Conservation (phyloP, 768 basidiomycete species). For the Pholiota microspora region DNA sequence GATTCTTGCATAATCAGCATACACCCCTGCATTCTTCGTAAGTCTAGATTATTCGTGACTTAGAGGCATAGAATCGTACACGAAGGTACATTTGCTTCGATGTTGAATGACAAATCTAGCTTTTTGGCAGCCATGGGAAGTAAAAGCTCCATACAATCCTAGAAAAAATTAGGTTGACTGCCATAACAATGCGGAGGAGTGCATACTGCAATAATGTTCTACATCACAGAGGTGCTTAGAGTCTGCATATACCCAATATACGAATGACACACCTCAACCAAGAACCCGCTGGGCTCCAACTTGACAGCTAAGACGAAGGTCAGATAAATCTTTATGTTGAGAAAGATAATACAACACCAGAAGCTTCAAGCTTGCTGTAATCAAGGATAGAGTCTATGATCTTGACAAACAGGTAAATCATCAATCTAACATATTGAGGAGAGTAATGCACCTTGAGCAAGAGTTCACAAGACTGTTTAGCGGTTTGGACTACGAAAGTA, state of each 20-base stretch:
- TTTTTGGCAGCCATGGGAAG: constrained; percentile 76
- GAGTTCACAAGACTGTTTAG: constrained; percentile 75
- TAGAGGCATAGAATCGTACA: constrained; percentile 36
- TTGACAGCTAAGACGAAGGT: constrained; percentile 51
- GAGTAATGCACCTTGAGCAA: constrained; percentile 58
- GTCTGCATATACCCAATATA: no score
- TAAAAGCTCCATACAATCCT: constrained; percentile 79
- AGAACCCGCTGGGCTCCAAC: constrained; percentile 62
- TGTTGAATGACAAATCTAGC: constrained; percentile 71
- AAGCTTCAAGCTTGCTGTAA: constrained; percentile 78
- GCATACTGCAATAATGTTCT: constrained; percentile 67
- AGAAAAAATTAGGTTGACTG: constrained; percentile 6
- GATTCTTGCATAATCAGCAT: constrained; percentile 70
- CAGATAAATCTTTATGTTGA: background rate
- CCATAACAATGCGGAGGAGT: background rate
- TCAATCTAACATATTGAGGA: background rate
- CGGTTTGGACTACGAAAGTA: constrained; percentile 57
- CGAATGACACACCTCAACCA: constrained; percentile 50
- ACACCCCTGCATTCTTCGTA: constrained; percentile 47
- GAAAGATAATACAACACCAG: constrained; percentile 36
- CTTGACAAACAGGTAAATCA: constrained; percentile 28
- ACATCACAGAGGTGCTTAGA: no score
- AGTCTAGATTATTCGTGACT: background rate
- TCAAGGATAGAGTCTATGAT: constrained; percentile 80
- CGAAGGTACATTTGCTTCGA: constrained; percentile 61